A percentile compares a stretch with the other conserved stretches of the same genome.
phyloP scores from a whole-genome alignment of 2,329 filamentous ascomycete genomes.

The Incumbomyces lentus region DNA sequence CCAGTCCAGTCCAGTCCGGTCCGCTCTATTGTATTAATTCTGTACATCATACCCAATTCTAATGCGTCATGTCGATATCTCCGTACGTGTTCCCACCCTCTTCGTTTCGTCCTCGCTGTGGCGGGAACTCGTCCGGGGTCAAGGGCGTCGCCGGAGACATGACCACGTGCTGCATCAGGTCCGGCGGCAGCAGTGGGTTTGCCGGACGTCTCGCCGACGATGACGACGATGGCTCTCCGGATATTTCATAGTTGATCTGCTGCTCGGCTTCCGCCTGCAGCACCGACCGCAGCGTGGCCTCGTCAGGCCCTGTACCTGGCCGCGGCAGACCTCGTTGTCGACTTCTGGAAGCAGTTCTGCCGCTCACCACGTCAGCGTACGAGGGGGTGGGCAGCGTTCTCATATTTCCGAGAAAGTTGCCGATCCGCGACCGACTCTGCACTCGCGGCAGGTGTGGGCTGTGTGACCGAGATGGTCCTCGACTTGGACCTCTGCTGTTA shows the following conservation, averaged over 20 bases:
- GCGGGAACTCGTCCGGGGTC: neutral
- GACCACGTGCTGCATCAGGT: conserved; percentile 14
- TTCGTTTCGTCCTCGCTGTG: neutral
- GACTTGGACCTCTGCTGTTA: conserved; percentile 17
- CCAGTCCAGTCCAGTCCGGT: too few relatives aligned
- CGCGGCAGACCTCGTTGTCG: conserved; percentile 12
- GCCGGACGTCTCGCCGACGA: conserved; percentile 3
- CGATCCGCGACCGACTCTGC: conserved; percentile 17
- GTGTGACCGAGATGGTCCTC: conserved; percentile 18
- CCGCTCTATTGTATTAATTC: too few relatives aligned
- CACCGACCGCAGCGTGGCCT: conserved; percentile 15
- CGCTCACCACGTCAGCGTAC: conserved; percentile 10
- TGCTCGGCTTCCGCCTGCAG: conserved; percentile 16
- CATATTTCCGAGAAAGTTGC: conserved; percentile 12
- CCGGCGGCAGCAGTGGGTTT: conserved; percentile 13
- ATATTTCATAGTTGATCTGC: conserved; percentile 12
- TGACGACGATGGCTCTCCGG: neutral
- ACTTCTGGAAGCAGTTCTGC: neutral
- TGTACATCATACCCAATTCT: neutral
- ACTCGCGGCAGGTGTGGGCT: conserved; percentile 18
- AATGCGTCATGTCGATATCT: conserved; percentile 20
- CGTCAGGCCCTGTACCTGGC: conserved; percentile 14
- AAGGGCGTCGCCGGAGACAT: conserved; percentile 10
- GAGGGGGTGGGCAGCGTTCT: conserved; percentile 13
- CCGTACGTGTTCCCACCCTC: conserved; percentile 6